Base-by-base conservation (phyloP, 2,329 filamentous ascomycete species). In the Alternaria solani region DNA sequence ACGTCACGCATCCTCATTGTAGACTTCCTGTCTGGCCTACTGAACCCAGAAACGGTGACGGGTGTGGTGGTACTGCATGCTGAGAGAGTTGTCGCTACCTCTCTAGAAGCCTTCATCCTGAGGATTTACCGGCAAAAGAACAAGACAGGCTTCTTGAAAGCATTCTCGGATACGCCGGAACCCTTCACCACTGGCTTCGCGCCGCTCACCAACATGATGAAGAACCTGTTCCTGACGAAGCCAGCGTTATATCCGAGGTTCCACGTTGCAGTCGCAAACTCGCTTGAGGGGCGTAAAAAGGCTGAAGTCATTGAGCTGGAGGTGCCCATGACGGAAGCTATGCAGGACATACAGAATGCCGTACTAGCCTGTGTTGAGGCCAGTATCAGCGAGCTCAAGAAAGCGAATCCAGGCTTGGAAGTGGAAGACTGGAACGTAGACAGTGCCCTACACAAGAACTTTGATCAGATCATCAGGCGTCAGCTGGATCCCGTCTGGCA, bases 401-500 rank as follows among this genome's bases (percentile, higher is more conserved):
- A 96, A 80, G 87, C 88, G 18, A 98, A 97, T 73, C 86, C 89
- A 1, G 94, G 93, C 2, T 83, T 99, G 7, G 94, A 98, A 69
- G 94, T 98, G 88, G 94, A 96, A 61, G 94, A 97, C 73, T 98
- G 94, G 94, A 97, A 93, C 51, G 84, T 97, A 18, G 94, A 98
- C 77, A 97, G 92, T 73, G 94, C 94, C 36, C 81, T 98, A 62
- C 91, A 97, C 67, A 92, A 91, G 73, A 96, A 93, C 71, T 99
- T 99, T 76, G 95, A 98, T 76, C 84, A 91, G 61, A 90, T 94
- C 56, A 89, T 99, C 51, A 87, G 94, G 63, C 87, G 94, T 59
- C 95, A 99, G 78, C 83, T 99, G 18, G 94, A 98, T 73, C 94
- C 94, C 5, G 94, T 98, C 59, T 99, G 95, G 95, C 95, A 99